phyloP scores from a whole-genome alignment of 108 stramenopile species.

The Nitzschia sp. region DNA sequence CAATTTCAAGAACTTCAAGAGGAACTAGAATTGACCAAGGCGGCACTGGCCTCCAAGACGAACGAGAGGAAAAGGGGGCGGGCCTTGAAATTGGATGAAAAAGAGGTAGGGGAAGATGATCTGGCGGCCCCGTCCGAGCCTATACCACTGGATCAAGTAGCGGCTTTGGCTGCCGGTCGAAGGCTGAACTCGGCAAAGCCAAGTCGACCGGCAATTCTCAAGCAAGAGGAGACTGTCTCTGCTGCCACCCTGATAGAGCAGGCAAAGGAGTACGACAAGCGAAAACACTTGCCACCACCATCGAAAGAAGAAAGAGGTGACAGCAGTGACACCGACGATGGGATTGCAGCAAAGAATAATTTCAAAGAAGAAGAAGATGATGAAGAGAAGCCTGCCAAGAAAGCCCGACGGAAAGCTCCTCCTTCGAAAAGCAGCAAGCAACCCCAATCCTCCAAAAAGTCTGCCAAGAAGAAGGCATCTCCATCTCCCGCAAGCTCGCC shows the following conservation, averaged over 20 bases:
- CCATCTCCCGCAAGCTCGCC: too few species aligned
- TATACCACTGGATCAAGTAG: background rate
- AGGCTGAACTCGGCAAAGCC: background rate
- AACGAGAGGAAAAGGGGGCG: constrained; percentile 2
- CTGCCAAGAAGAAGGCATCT: too few species aligned
- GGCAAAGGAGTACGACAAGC: background rate
- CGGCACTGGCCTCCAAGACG: background rate
- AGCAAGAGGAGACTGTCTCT: constrained; percentile 1
- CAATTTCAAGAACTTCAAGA: constrained; percentile 13
- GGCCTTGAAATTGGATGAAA: background rate
- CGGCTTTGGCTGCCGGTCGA: background rate
- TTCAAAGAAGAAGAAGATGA: background rate
- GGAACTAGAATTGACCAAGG: constrained; percentile 6
- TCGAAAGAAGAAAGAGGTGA: background rate
- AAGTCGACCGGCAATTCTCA: background rate
- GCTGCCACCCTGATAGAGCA: background rate
- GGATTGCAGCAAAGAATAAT: background rate
- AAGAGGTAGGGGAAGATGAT: constrained; percentile 12
- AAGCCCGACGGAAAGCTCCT: background rate
- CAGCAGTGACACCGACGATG: background rate
- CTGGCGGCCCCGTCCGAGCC: background rate
- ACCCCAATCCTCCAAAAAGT: background rate
- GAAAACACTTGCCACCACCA: background rate
- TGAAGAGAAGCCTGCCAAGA: background rate
- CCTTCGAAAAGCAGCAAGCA: background rate